A percentile compares a stretch with the other conserved stretches of the same genome.
These are phyloP conservation scores for Phytophthora quininea DNA, from an alignment of 352 stramenopile genomes.

Conservation along the genomic window DNA sequence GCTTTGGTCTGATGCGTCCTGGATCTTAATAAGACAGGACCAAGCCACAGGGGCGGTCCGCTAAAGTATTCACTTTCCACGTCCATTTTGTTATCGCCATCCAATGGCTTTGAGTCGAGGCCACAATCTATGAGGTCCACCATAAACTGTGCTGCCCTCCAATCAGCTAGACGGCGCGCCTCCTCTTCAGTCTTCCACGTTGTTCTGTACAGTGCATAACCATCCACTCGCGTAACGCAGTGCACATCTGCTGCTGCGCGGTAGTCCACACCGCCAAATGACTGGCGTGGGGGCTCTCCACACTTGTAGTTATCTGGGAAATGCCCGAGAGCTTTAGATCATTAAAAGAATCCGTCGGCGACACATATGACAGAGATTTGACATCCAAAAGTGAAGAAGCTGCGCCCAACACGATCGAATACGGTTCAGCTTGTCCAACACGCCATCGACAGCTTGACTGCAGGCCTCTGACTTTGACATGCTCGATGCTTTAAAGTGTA, in stretches of 20 bases:
- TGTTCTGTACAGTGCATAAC: constrained; percentile 55
- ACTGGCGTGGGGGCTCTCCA: constrained; percentile 38
- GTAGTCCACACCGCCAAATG: constrained; percentile 17
- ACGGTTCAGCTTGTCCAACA: constrained; percentile 55
- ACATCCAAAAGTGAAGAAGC: constrained; percentile 77
- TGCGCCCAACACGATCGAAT: constrained; percentile 67
- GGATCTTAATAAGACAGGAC: constrained; percentile 56
- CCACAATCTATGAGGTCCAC: constrained; percentile 74
- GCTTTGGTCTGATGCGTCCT: constrained; percentile 51
- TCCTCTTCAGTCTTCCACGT: constrained; percentile 57
- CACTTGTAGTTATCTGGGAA: constrained; percentile 47
- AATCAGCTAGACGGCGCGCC: constrained; percentile 54
- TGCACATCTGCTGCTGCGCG: constrained; percentile 25
- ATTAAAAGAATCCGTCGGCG: constrained; percentile 65
- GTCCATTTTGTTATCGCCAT: constrained; percentile 45
- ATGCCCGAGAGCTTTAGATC: constrained; percentile 71
- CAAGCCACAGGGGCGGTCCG: constrained; percentile 36
- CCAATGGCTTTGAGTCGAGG: constrained; percentile 51
- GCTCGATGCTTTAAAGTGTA: constrained; percentile 50
- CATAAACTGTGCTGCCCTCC: constrained; percentile 61
- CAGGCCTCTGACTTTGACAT: constrained; percentile 65
- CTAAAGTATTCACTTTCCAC: constrained; percentile 24
- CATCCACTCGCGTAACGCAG: constrained; percentile 49
- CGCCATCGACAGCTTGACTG: constrained; percentile 63
- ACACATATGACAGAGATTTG: constrained; percentile 54